Base-by-base conservation (phyloP, 805 yeast genomes). In the Spencermartinsiella europaea region DNA sequence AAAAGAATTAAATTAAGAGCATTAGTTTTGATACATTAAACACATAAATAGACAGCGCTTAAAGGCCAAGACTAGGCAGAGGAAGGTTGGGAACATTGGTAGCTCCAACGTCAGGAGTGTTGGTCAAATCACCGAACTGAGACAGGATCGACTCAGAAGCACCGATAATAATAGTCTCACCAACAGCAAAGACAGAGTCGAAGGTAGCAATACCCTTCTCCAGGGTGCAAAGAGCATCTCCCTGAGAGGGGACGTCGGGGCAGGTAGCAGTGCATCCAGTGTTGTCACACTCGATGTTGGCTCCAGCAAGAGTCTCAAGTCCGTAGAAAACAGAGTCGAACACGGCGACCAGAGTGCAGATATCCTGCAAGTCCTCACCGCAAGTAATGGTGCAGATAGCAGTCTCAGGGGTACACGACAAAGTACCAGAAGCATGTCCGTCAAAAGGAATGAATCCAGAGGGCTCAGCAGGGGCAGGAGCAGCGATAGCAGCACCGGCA, bases 311-410 rank as follows among this genome's bases (percentile, higher is more conserved):
- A 21, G 41, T 25, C 40, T 50, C 54, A 36, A 47, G 38, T 10
- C 49, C 51, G 46, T 50, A 50, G 42, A 47, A 44, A 34, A 37
- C 46, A 28, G 49, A 40, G 42, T 50, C 54, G 38, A 44, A 47
- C 16, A 34, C 43, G 27, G 40, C 49, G 21, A 50, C 47, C 27
- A 45, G 33, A 15, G 43, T 34, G 45, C 54, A 50, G 37, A 40
- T 42, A 17, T 38, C 38, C 37, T 44, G 44, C 10, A 47, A 38
- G 17, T 33, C 38, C 12, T 34, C 34, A 16, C 49, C 49, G 28
- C 54, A 50, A 20, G 37, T n/a, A 21, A 50, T 44, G 19, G 34
- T 21, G 39, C 54, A 50, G n/a, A 41, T 28, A 38, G 38, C 38
- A 43, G 51, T 47, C 22, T 31, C 49, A 15, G 50, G 42, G 28